Base-by-base conservation (phyloP, 2,329 filamentous ascomycete genomes). In the Colletotrichum sp. region DNA sequence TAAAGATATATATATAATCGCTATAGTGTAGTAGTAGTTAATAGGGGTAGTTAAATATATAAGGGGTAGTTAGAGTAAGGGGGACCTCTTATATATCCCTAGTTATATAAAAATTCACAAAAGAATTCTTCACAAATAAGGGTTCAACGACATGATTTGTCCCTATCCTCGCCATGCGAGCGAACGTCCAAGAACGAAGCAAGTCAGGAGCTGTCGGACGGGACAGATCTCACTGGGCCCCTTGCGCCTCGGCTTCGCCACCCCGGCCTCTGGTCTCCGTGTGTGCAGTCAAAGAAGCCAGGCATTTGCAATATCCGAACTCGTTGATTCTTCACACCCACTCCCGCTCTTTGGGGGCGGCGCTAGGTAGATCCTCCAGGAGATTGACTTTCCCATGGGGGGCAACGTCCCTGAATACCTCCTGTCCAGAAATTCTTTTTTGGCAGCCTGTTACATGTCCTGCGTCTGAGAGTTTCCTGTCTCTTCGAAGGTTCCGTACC, bases 181-280 rank as follows among this genome's bases (percentile, higher is more conserved):
- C 21, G n/a, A 39, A 39, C 21, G n/a, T 21, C 62, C 62, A 64
- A n/a, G 15, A 64, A 68, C 6, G 18, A n/a, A 26, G 12, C 30
- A 49, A 39, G 49, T 34, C 30, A 62, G 44, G 55, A 18, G 34
- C 24, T 5, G 36, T 15, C 26, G 57, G n/a, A 59, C 59, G 34
- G 18, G 32, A 60, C 59, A 69, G 18, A 60, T 67, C 71, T 66
- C 62, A 49, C 34, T 12, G 36, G 44, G 44, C 39, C 18, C 49
- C 69, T 59, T 39, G 67, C 71, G 55, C 71, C 73, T 71, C 57
- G 63, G 70, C 67, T 71, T 78, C 68, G 65, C 77, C 67, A 76
- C 77, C 52, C 57, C 44, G 70, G 18, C 32, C 57, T n/a, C 52
- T 30, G 32, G 28, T 26, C 57, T n/a, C 26, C 28, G 24, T n/a